Conservation (phyloP, 2,329 filamentous ascomycete genomes). For the Penicillium hordei region DNA sequence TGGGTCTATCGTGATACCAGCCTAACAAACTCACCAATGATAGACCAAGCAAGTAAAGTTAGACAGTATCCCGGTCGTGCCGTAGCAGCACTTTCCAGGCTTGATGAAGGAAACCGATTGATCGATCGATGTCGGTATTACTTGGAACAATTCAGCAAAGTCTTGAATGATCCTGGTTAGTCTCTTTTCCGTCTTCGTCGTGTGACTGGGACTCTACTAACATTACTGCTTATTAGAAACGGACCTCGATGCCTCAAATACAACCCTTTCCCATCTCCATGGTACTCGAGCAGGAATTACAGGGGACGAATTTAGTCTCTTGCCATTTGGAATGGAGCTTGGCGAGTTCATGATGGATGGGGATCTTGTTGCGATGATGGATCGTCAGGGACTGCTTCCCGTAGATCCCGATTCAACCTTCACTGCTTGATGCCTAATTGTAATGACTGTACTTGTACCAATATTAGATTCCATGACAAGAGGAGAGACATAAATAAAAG, state of each 20-base stretch:
- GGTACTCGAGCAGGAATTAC: neutral
- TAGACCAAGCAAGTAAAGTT: neutral
- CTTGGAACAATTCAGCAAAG: constrained; percentile 24
- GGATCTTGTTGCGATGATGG: constrained; percentile 23
- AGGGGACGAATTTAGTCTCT: constrained; percentile 13
- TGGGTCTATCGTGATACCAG: constrained; percentile 16
- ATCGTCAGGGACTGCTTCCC: neutral
- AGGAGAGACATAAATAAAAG: too few species aligned
- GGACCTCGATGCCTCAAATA: neutral
- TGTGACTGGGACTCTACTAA: neutral
- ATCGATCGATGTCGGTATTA: constrained; percentile 33
- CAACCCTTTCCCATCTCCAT: neutral
- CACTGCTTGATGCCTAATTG: neutral
- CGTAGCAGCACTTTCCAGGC: constrained; percentile 20
- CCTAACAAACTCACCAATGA: neutral
- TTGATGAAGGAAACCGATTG: constrained; percentile 33
- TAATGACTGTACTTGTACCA: neutral
- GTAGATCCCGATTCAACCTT: neutral
- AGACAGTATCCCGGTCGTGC: constrained; percentile 22
- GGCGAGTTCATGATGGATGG: constrained; percentile 42
- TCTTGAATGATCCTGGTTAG: constrained; percentile 1
- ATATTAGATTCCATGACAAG: too few species aligned
- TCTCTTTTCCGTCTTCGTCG: neutral
- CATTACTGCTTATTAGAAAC: constrained; percentile 2
- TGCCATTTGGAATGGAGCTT: constrained; percentile 36